Percentiles rank a stretch among this genome's conserved stretches.
phyloP scores from a whole-genome alignment of 1,284 basidiomycete species.

The Rhodotorula sp. region DNA sequence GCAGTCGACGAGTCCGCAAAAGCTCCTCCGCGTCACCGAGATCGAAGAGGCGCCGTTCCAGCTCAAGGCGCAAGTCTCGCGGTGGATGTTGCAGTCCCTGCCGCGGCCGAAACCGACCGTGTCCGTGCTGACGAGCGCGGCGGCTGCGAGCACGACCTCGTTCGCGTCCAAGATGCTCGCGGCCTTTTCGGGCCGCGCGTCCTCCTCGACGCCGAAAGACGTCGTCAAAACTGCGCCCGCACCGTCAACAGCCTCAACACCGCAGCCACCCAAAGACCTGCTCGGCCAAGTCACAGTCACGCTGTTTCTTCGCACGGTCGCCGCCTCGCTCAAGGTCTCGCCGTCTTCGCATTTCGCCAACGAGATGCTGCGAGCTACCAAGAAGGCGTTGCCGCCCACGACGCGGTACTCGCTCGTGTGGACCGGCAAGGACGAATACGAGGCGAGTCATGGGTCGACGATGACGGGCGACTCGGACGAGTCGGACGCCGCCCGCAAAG shows the following conservation, averaged over 20 bases:
- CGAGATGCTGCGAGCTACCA: conserved; percentile 87
- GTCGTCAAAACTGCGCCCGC: conserved; percentile 43
- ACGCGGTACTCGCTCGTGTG: conserved; percentile 84
- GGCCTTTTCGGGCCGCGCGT: conserved; percentile 47
- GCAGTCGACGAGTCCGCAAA: conserved; percentile 50
- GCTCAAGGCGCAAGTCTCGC: conserved; percentile 78
- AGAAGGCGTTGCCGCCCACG: conserved; percentile 82
- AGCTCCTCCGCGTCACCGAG: conserved; percentile 67
- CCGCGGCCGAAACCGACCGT: conserved; percentile 23
- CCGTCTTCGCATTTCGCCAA: conserved; percentile 68
- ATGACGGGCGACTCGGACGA: conserved; percentile 60
- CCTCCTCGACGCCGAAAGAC: conserved; percentile 46
- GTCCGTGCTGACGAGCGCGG: conserved; percentile 10
- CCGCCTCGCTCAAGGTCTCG: conserved; percentile 72
- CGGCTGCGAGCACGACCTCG: conserved; percentile 51
- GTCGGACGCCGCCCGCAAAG: conserved; percentile 53
- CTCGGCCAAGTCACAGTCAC: conserved; percentile 60
- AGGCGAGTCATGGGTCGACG: conserved; percentile 48
- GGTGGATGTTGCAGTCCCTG: conserved; percentile 64
- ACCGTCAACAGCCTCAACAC: neutral
- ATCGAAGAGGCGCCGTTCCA: conserved; percentile 70
- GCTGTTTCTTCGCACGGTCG: conserved; percentile 77
- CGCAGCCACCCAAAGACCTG: conserved; percentile 54
- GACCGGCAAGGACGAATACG: conserved; percentile 84
- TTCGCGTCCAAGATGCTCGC: conserved; percentile 72